These are phyloP conservation scores for Phytophthora fragariaefolia DNA, from an alignment of 352 stramenopile species.

Conservation along the genomic window DNA sequence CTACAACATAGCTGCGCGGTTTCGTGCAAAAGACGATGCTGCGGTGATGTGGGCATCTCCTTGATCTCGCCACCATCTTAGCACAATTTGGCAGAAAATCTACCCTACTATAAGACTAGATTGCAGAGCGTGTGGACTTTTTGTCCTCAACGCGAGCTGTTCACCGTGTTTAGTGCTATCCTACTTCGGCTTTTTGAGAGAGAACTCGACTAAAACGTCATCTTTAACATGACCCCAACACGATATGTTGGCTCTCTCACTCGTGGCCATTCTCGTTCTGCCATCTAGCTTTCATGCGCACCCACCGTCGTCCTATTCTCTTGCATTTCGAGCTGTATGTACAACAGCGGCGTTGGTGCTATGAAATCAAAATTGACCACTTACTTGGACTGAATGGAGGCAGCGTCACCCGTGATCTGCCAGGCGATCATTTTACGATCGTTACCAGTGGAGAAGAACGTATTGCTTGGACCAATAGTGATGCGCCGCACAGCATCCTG, in stretches of 20 bases:
- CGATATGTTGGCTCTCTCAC: slow-evolving; percentile 6
- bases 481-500: slow-evolving; percentile 82
- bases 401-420: slow-evolving; percentile 83
- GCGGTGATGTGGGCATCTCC: background rate
- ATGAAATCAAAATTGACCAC: slow-evolving; percentile 17
- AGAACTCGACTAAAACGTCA: slow-evolving; percentile 10
- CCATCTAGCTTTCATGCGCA: slow-evolving; percentile 21
- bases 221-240: too few species aligned
- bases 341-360: slow-evolving; percentile 17
- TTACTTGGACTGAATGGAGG: slow-evolving; percentile 71
- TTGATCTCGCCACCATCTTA: background rate
- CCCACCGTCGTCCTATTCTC: slow-evolving; percentile 23
- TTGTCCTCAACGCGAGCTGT: slow-evolving; percentile 30
- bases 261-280: slow-evolving; percentile 7
- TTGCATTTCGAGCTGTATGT: slow-evolving; percentile 31
- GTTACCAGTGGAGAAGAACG: slow-evolving; percentile 83
- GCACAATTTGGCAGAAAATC: slow-evolving; percentile 4
- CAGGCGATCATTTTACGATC: slow-evolving; percentile 87
- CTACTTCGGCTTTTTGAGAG: slow-evolving; percentile 28
- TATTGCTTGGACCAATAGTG: slow-evolving; percentile 73
- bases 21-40: slow-evolving; percentile 17
- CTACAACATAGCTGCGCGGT: slow-evolving; percentile 12
- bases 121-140: slow-evolving; percentile 32
- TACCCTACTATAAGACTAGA: slow-evolving; percentile 37
- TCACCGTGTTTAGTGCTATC: slow-evolving; percentile 30